Base-by-base conservation (phyloP, 1,139 yeast genomes). In the Sugiyamaella novakii region DNA sequence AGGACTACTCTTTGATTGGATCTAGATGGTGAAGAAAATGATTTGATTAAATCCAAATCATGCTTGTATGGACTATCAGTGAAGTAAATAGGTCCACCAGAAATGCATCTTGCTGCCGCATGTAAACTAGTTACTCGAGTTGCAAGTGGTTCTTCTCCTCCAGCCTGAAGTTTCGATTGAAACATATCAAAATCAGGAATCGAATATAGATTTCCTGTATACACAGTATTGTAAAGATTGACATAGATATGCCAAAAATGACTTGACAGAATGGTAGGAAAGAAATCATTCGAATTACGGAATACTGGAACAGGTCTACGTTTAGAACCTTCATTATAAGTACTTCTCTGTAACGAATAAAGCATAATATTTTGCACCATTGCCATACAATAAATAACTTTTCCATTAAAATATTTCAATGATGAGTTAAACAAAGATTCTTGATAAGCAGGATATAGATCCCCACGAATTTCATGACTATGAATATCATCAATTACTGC, bases 111-210 rank as follows among this genome's bases (percentile, higher is more conserved):
- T 21, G 65, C 58, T 3, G 59, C 63, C 5, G 68, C 67, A 49
- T 65, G 69, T 39, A 60, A 54, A n/a, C 51, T 31, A 1, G 64
- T 52, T 41, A 38, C 51, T 25, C 46, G 31, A 18, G 33, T 12
- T 12, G 47, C 45, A 10, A 42, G 38, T 15, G 45, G 44, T 5
- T 40, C 39, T 14, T 42, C 36, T 19, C 50, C 51, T n/a, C 51
- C 47, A 27, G 39, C 43, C 21, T 31, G 34, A 22, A 59, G 46
- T 25, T 49, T 50, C 4, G 69, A 56, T 47, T 62, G 66, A 47
- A 65, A 65, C 69, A 65, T 65, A 51, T 65, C 69, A 57, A 59
- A 65, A 49, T 65, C 69, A 2, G 65, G 64, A 6, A 59, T 43
- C 2, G 59, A 56, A 22, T 56, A 50, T 40, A 61, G 51, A n/a